Evolutionary conservation across 495 filamentous ascomycete species (phyloP).

Genomic region (Aspergillus sclerotiicarbonarius): DNA sequence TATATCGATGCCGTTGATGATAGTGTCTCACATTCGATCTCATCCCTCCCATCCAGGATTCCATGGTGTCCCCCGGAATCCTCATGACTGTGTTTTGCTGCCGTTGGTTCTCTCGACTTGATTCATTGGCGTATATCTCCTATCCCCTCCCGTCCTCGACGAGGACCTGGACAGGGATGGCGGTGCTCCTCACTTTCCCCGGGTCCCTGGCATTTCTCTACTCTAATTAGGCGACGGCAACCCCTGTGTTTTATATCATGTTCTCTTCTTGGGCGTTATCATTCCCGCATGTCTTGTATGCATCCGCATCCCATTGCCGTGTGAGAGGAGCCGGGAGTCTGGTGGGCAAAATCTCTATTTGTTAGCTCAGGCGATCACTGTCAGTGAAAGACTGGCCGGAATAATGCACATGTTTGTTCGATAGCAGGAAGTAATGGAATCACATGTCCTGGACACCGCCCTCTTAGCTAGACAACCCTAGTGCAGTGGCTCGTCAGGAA

Average conservation of each 20-base stretch:
- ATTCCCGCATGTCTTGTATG: constrained; percentile 11
- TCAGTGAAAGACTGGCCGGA: background rate
- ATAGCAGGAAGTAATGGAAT: background rate
- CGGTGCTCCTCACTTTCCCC: background rate
- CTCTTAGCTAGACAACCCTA: background rate
- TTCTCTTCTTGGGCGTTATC: constrained; percentile 8
- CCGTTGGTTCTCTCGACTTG: constrained; percentile 9
- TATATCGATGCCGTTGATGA: background rate
- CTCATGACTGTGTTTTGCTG: constrained; percentile 7
- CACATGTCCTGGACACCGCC: too few species aligned
- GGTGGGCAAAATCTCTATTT: constrained; percentile 18
- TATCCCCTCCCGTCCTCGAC: constrained; percentile 8
- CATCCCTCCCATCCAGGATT: background rate
- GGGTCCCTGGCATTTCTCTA: background rate
- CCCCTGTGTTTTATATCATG: constrained; percentile 4
- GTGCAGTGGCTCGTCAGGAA: background rate
- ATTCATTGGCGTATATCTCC: constrained; percentile 17
- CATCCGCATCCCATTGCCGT: constrained; percentile 18
- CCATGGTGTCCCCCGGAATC: background rate
- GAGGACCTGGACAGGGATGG: background rate
- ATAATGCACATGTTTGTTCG: constrained; percentile 12
- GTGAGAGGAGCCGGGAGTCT: constrained; percentile 14
- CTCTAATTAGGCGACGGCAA: background rate
- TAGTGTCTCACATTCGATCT: background rate
- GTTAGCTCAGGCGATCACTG: background rate